phyloP scores from a whole-genome alignment of 192 early-diverging fungal species.

The Entomortierella chlamydospora region DNA sequence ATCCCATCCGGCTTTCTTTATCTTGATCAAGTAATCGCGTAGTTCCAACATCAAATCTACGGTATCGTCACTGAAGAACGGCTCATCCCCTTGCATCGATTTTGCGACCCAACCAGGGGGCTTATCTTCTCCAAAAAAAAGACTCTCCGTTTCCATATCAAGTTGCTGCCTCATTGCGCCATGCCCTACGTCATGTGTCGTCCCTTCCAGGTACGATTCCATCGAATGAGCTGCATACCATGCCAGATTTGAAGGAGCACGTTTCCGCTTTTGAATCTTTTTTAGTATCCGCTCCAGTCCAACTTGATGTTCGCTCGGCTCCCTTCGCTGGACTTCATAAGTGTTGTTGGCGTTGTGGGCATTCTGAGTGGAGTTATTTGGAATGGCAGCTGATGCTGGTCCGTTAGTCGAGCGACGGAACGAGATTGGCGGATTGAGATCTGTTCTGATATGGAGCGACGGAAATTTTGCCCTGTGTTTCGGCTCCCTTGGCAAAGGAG shows the following conservation, averaged over 20 bases:
- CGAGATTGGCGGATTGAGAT: slow-evolving; percentile 7
- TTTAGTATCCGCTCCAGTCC: slow-evolving; percentile 46
- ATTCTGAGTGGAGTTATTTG: not conserved
- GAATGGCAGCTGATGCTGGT: not conserved
- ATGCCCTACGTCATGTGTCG: slow-evolving; percentile 13
- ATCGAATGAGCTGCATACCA: slow-evolving; percentile 44
- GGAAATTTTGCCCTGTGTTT: slow-evolving; percentile 30
- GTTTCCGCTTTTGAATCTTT: slow-evolving; percentile 43
- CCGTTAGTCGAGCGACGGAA: slow-evolving; percentile 7
- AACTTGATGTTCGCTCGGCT: slow-evolving; percentile 33
- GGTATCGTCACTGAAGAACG: slow-evolving; percentile 49
- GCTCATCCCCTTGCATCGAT: slow-evolving; percentile 12
- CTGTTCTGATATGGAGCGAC: slow-evolving; percentile 39
- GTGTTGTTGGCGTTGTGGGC: not conserved
- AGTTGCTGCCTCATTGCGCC: not conserved
- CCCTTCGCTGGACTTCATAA: slow-evolving; percentile 11
- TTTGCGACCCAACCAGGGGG: slow-evolving; percentile 39
- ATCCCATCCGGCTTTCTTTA: slow-evolving; percentile 37
- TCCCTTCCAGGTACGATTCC: slow-evolving; percentile 26
- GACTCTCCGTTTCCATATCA: slow-evolving; percentile 17
- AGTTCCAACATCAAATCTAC: slow-evolving; percentile 26
- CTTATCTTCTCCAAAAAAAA: slow-evolving; percentile 26
- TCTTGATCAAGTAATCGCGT: slow-evolving; percentile 34
- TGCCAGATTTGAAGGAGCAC: slow-evolving; percentile 41
- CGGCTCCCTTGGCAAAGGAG: not conserved